Conservation (phyloP, 2,329 filamentous ascomycete species). For the Colletotrichum plurivorum region DNA sequence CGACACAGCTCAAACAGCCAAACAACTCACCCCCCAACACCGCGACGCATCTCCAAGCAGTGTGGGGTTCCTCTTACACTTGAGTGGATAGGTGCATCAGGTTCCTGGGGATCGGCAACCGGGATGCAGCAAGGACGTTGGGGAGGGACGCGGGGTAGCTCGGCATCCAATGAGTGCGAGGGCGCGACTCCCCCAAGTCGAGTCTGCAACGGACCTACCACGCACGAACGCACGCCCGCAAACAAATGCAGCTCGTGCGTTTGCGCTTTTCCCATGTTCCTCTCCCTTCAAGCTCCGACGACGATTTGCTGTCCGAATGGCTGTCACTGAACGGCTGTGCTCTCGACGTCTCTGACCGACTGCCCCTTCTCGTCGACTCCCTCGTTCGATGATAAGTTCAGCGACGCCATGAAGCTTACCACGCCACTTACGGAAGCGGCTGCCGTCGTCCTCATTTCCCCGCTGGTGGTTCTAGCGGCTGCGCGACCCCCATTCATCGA, state of each 20-base stretch:
- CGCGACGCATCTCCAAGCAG: no score
- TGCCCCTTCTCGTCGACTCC: not conserved
- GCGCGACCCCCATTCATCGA: constrained; percentile 40
- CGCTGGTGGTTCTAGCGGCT: constrained; percentile 19
- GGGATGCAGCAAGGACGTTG: constrained; percentile 19
- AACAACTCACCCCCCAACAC: not conserved
- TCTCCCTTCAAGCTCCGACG: constrained; percentile 14
- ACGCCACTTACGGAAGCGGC: constrained; percentile 20
- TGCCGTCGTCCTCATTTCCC: constrained; percentile 10
- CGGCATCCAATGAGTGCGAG: constrained; percentile 23
- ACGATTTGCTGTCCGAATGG: constrained; percentile 18
- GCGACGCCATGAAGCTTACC: constrained; percentile 23
- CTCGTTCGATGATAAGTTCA: not conserved
- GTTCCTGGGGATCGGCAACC: constrained; percentile 24
- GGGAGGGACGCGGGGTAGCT: constrained; percentile 38
- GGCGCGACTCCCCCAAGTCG: not conserved
- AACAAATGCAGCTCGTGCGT: constrained; percentile 20
- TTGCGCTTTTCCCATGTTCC: not conserved
- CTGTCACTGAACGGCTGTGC: constrained; percentile 1
- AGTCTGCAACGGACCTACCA: constrained; percentile 27
- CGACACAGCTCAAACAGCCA: not conserved
- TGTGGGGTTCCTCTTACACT: constrained; percentile 2
- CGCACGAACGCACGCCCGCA: constrained; percentile 5
- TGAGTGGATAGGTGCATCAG: constrained; percentile 27
- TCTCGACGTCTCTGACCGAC: not conserved